Conservation (phyloP, 345 rosid genomes). For the Leavenworthia alabamica region DNA sequence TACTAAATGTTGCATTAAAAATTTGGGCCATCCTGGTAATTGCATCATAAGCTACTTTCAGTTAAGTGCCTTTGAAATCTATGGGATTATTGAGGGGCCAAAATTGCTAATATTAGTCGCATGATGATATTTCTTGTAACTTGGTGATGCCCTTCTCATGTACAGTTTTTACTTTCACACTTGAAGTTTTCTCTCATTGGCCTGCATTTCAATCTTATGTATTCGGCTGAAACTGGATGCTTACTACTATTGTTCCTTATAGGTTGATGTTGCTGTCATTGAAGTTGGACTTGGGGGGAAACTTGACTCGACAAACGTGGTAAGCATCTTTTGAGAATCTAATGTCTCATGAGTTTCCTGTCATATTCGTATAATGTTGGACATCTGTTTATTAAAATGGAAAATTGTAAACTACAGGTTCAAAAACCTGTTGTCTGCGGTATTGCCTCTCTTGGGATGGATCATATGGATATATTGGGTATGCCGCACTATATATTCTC, state of each 20-base stretch:
- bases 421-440: conserved; percentile 83
- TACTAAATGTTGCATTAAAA: background rate
- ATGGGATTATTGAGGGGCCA: background rate
- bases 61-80: background rate
- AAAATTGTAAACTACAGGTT: conserved; percentile 46
- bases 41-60: conserved; percentile 1
- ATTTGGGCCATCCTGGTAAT: background rate
- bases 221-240: background rate
- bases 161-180: background rate
- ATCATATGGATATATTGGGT: conserved; percentile 75
- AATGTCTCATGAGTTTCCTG: background rate
- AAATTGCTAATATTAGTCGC: background rate
- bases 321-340: conserved; percentile 31
- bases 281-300: conserved; percentile 88
- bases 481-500: background rate
- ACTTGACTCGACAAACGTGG: conserved; percentile 80
- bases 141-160: background rate
- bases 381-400: background rate
- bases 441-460: conserved; percentile 79
- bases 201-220: background rate
- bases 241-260: conserved; percentile 18
- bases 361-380: background rate
- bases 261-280: conserved; percentile 87
- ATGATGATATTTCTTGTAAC: background rate
- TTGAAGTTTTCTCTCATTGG: background rate